Percentiles rank a stretch among this genome's conserved stretches.
phyloP scores from a whole-genome alignment of 1,284 basidiomycete species.

The Singerocomus rubriflavus region DNA sequence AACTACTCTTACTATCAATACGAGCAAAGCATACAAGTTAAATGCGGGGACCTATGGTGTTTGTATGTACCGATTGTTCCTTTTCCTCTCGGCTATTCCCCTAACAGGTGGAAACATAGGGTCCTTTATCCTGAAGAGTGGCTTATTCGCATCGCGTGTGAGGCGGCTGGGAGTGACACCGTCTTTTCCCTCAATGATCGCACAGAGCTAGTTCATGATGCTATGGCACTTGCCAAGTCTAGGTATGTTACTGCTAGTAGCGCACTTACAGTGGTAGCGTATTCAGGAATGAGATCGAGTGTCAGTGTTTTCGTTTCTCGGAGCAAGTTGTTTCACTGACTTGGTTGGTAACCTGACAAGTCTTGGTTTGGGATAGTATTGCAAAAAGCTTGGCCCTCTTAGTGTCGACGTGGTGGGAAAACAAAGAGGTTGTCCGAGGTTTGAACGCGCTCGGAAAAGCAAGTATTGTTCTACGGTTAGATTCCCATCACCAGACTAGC shows the following conservation, averaged over 20 bases:
- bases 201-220: slow-evolving; percentile 82
- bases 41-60: slow-evolving; percentile 90
- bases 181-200: slow-evolving; percentile 82
- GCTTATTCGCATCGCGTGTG: slow-evolving; percentile 74
- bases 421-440: slow-evolving; percentile 50
- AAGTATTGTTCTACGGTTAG: slow-evolving; percentile 21
- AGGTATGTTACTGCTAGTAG: slow-evolving; percentile 77
- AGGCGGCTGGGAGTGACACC: slow-evolving; percentile 66
- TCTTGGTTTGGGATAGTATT: slow-evolving; percentile 74
- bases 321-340: slow-evolving; percentile 6
- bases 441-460: slow-evolving; percentile 67
- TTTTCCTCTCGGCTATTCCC: not conserved
- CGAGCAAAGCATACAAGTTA: slow-evolving; percentile 76
- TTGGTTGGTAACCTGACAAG: slow-evolving; percentile 35
- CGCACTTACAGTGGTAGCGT: slow-evolving; percentile 67
- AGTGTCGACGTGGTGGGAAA: slow-evolving; percentile 84
- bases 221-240: slow-evolving; percentile 77
- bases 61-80: slow-evolving; percentile 50
- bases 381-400: slow-evolving; percentile 54
- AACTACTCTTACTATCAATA: slow-evolving; percentile 65
- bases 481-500: slow-evolving; percentile 1
- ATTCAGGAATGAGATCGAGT: slow-evolving; percentile 72
- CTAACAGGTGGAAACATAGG: slow-evolving; percentile 57
- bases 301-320: slow-evolving; percentile 40
- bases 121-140: slow-evolving; percentile 86